Conservation (phyloP, 352 stramenopile species). For the Hyaloperonospora brassicae region DNA sequence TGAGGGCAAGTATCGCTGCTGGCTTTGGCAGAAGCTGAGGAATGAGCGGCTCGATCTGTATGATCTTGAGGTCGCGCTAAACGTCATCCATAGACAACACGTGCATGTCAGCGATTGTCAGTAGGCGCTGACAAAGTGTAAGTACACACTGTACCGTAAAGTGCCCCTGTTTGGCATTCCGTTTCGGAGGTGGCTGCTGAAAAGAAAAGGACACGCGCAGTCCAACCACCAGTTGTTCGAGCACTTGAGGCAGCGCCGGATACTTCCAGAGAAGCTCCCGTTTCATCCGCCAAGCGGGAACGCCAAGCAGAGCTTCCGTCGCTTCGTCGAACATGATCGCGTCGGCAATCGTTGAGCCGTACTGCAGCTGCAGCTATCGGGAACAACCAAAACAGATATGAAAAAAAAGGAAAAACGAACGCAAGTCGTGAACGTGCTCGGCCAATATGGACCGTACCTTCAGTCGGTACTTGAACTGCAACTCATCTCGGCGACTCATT, state of each 20-base stretch:
- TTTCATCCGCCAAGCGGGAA: conserved; percentile 21
- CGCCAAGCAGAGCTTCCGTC: conserved; percentile 30
- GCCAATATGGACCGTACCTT: conserved; percentile 19
- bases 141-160: conserved; percentile 23
- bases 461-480: conserved; percentile 46
- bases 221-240: conserved; percentile 47
- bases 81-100: background rate
- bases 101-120: background rate
- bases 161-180: conserved; percentile 14
- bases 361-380: conserved; percentile 32
- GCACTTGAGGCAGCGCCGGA: conserved; percentile 29
- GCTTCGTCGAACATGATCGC: conserved; percentile 52
- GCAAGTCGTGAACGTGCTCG: background rate
- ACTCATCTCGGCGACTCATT: conserved; percentile 10
- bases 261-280: conserved; percentile 30
- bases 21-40: conserved; percentile 38
- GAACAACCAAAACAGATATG: background rate
- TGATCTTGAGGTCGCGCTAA: conserved; percentile 43
- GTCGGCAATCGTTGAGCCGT: conserved; percentile 24
- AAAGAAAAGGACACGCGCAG: conserved; percentile 44
- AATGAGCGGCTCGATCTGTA: conserved; percentile 34
- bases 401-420: background rate
- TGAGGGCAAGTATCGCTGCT: conserved; percentile 31
- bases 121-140: background rate
- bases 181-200: conserved; percentile 22